phyloP scores from a whole-genome alignment of 1,139 yeast genomes.

The Nakaseomyces nivariensis region DNA sequence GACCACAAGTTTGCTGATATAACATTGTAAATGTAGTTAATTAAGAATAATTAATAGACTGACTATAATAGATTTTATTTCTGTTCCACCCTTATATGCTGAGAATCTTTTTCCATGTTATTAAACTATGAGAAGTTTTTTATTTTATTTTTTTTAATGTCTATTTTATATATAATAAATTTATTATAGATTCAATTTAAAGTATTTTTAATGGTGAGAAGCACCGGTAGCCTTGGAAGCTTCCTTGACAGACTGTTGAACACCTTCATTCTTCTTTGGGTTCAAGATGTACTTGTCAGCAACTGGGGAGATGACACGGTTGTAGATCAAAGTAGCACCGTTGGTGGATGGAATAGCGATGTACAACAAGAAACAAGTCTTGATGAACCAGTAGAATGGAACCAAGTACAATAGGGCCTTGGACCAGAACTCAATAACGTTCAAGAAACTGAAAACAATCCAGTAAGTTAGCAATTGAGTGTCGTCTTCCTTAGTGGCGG shows the following conservation, averaged over 20 bases:
- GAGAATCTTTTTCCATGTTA: too few species aligned
- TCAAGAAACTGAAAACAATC: constrained; percentile 91
- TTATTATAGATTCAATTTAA: too few species aligned
- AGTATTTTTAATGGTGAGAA: constrained; percentile 9
- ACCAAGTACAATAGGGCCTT: constrained; percentile 85
- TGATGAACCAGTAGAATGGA: constrained; percentile 92
- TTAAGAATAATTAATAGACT: too few species aligned
- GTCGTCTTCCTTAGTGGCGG: constrained; percentile 60
- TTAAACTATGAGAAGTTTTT: too few species aligned
- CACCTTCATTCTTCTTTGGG: constrained; percentile 21
- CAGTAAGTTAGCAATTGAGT: constrained; percentile 86
- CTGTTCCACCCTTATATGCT: too few species aligned
- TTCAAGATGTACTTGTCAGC: constrained; percentile 40
- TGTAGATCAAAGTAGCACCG: constrained; percentile 72
- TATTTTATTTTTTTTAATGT: too few species aligned
- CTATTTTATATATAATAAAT: too few species aligned
- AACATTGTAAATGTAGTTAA: constrained; percentile 3
- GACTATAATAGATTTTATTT: too few species aligned
- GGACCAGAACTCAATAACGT: constrained; percentile 92
- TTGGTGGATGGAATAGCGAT: constrained; percentile 80
- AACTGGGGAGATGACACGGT: constrained; percentile 57
- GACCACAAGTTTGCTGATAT: constrained; percentile 38
- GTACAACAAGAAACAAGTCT: constrained; percentile 79
- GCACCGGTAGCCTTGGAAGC: constrained; percentile 33
- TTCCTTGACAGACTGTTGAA: constrained; percentile 42